A percentile compares a stretch with the other conserved stretches of the same genome.
Evolutionary conservation across 2,329 filamentous ascomycete species (phyloP).

Genomic region (Diaporthe sp.): DNA sequence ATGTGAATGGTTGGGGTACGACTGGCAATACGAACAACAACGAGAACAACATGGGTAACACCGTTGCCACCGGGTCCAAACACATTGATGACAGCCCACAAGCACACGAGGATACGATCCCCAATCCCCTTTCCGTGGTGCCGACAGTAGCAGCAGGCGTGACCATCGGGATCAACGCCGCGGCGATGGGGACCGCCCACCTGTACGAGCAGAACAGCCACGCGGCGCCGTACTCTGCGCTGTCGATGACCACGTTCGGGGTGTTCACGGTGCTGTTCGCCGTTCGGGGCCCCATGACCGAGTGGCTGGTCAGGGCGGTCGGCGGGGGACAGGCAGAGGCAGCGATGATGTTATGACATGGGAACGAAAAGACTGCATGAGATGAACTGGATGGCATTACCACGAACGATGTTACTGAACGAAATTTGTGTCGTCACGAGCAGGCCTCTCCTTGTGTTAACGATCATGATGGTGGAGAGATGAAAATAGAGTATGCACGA

Average conservation of each 20-base stretch:
- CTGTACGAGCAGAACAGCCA: slow-evolving; percentile 66
- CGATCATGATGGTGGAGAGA: not conserved
- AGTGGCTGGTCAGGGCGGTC: slow-evolving; percentile 52
- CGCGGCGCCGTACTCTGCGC: slow-evolving; percentile 67
- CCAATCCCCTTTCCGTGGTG: slow-evolving; percentile 45
- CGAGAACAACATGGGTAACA: not conserved
- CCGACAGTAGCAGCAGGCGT: slow-evolving; percentile 63
- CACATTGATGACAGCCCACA: too few species aligned
- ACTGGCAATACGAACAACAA: not conserved
- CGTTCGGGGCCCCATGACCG: slow-evolving; percentile 59
- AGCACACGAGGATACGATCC: too few species aligned
- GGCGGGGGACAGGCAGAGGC: not conserved
- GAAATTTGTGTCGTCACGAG: not conserved
- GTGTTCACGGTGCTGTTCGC: slow-evolving; percentile 68
- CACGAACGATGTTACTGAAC: not conserved
- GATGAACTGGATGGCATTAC: not conserved
- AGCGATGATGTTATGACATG: slow-evolving; percentile 37
- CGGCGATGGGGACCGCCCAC: slow-evolving; percentile 71
- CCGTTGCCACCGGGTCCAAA: too few species aligned
- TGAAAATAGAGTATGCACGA: not conserved
- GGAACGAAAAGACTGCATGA: not conserved
- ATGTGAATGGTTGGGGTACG: not conserved
- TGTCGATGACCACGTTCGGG: slow-evolving; percentile 70
- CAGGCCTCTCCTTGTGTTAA: not conserved
- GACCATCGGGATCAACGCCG: slow-evolving; percentile 69